Evolutionary conservation across 805 yeast species (phyloP).

Genomic region (Pichia insulana): DNA sequence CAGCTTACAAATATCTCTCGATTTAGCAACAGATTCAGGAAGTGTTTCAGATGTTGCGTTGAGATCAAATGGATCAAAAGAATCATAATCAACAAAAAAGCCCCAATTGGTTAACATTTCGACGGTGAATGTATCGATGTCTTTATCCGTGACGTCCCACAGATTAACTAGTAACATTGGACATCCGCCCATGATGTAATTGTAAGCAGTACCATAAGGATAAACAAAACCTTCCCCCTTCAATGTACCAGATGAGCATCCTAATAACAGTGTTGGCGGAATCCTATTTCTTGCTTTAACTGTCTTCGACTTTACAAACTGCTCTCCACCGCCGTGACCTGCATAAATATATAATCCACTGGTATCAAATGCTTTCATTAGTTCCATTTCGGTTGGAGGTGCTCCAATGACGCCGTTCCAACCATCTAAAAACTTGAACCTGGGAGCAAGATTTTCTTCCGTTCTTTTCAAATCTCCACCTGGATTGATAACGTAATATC

Average conservation of each 20-base stretch:
- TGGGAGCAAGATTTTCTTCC: conserved; percentile 43
- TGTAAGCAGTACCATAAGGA: conserved; percentile 67
- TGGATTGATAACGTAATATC: conserved; percentile 72
- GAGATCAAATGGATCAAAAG: conserved; percentile 16
- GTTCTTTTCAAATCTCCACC: conserved; percentile 67
- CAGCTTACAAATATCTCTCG: conserved; percentile 64
- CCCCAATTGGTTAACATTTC: conserved; percentile 63
- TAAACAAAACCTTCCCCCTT: conserved; percentile 50
- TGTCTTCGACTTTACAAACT: conserved; percentile 50
- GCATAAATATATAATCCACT: conserved; percentile 59
- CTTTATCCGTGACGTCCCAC: conserved; percentile 98
- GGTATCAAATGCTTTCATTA: conserved; percentile 34
- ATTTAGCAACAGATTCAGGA: conserved; percentile 46
- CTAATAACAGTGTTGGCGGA: conserved; percentile 65
- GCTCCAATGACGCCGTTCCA: conserved; percentile 50
- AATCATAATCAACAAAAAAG: conserved; percentile 29
- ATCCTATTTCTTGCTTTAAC: conserved; percentile 36
- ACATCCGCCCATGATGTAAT: conserved; percentile 72
- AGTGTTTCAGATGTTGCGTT: conserved; percentile 24
- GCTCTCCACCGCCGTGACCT: conserved; percentile 98
- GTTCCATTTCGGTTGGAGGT: conserved; percentile 49
- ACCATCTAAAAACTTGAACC: conserved; percentile 30
- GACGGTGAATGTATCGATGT: conserved; percentile 71
- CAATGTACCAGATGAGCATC: conserved; percentile 82
- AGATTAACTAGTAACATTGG: conserved; percentile 78